Evolutionary conservation across 768 basidiomycete genomes (phyloP), one percentile per base, ranked within the genome.

Genomic region (Trametes punicea): DNA sequence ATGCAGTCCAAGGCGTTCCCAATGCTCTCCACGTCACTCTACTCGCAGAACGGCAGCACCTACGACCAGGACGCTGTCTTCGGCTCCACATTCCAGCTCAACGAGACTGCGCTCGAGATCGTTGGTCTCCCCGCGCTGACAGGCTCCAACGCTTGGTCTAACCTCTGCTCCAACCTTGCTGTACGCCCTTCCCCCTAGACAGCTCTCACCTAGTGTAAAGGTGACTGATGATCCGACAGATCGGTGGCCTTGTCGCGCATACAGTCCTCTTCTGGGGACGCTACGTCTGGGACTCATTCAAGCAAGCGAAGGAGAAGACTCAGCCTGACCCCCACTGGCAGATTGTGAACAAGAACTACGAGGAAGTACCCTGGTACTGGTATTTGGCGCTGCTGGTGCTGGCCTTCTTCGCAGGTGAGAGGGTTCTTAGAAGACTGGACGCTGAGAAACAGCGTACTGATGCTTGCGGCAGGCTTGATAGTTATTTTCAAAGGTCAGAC

Each of bases 291-390:
- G 70, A 77, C 1, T 79, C 81, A 0, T 81, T 84, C 70, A 79
- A 74, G 59, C 72, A 78, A 38, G 77, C 78, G 1, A 71, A 74
- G 33, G 59, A 64, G 20, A 74, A 74, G 53, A 74, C 72, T 1
- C 79, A 81, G 56, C 75, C 80, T 0, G 84, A 84, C 61, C 81
- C 77, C 6, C 84, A 85, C 63, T 83, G 78, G 65, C 71, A 77
- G 62, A 42, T 59, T 20, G 38, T 80, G 1, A 83, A 81, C 77
- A 74, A 78, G 60, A 81, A 78, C 64, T 84, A 85, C 68, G 72
- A 77, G 33, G 82, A 85, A 68, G 80, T 75, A 0, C 83, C 83
- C 2, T 76, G 74, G 77, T 83, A 78, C 73, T 85, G 83, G 84
- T 85, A 84, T 64, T 57, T 68, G 8, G 63, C 73, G 27, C 73